Percentiles rank a stretch among this genome's conserved stretches.
Evolutionary conservation across 2,329 filamentous ascomycete genomes (phyloP).

Genomic region (Mariannaea elegans): DNA sequence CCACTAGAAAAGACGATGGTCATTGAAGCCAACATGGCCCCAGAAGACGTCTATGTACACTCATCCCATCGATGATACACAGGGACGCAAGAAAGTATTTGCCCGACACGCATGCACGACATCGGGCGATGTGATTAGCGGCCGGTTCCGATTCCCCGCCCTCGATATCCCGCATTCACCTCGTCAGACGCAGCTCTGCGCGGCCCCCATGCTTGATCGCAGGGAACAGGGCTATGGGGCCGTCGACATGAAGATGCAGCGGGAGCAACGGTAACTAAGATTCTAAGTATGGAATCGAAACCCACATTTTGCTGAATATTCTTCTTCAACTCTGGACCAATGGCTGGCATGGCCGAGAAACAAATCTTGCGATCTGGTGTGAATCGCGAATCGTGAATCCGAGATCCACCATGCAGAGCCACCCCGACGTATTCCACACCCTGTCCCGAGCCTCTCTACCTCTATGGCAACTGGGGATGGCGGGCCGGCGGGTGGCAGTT

Average conservation of each 20-base stretch:
- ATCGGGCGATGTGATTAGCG: conserved; percentile 18
- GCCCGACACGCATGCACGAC: conserved; percentile 9
- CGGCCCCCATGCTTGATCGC: conserved; percentile 3
- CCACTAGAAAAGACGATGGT: conserved; percentile 13
- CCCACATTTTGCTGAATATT: conserved; percentile 4
- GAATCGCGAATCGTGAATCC: conserved; percentile 4
- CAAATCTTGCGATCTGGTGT: conserved; percentile 17
- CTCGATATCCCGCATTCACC: conserved; percentile 6
- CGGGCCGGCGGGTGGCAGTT: too few species aligned
- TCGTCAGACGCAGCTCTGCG: conserved; percentile 16
- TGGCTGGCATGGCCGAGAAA: not conserved
- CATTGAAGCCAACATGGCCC: not conserved
- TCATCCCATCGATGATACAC: not conserved
- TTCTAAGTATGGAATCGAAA: not conserved
- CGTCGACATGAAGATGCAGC: conserved; percentile 2
- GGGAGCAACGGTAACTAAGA: conserved; percentile 16
- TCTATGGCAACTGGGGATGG: not conserved
- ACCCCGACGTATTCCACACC: not conserved
- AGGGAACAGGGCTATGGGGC: conserved; percentile 3
- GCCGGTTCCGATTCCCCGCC: conserved; percentile 20
- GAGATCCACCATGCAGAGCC: conserved; percentile 1
- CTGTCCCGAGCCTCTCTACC: too few species aligned
- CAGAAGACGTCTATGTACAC: not conserved
- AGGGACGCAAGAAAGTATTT: not conserved
- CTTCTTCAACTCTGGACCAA: not conserved